These are phyloP conservation scores for Canariomyces notabilis DNA, from an alignment of 2,329 filamentous ascomycete species.

Conservation along the genomic window DNA sequence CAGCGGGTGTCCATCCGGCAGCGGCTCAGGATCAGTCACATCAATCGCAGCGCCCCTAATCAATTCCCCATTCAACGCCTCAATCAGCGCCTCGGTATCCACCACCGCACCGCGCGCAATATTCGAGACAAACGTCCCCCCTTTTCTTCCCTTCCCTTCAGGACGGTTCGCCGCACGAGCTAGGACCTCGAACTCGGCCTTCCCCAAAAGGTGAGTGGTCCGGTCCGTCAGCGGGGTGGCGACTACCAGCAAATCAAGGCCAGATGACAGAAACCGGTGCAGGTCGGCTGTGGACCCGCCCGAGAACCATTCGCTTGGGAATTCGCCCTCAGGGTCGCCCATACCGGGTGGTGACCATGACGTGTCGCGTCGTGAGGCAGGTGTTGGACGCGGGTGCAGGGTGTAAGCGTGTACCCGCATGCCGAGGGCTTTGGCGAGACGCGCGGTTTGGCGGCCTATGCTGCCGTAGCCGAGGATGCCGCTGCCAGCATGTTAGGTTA, in stretches of 20 bases:
- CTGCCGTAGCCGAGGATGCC: constrained; percentile 51
- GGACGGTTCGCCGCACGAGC: too few relatives aligned
- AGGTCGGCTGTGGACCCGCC: constrained; percentile 40
- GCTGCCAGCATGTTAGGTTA: constrained; percentile 26
- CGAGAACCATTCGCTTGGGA: constrained; percentile 49
- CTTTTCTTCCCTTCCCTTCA: constrained; percentile 12
- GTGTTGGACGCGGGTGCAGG: constrained; percentile 60
- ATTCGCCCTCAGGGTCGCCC: constrained; percentile 45
- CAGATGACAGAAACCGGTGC: constrained; percentile 46
- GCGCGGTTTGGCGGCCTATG: constrained; percentile 50
- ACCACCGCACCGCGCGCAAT: constrained; percentile 58
- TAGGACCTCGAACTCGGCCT: constrained; percentile 44
- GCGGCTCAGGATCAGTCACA: constrained; percentile 73
- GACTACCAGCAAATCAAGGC: constrained; percentile 50
- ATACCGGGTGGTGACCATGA: constrained; percentile 66
- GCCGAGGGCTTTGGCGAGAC: constrained; percentile 59
- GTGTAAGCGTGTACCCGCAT: constrained; percentile 74
- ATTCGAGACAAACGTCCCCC: constrained; percentile 61
- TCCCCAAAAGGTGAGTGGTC: constrained; percentile 48
- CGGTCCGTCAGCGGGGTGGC: constrained; percentile 45
- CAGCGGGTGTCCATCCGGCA: constrained; percentile 62
- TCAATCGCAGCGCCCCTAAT: constrained; percentile 66
- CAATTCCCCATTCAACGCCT: constrained; percentile 46
- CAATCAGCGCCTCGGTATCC: constrained; percentile 52
- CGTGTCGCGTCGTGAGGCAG: constrained; percentile 57